Conservation (phyloP, 2,329 filamentous ascomycete genomes). For the Colletotrichum sp. region DNA sequence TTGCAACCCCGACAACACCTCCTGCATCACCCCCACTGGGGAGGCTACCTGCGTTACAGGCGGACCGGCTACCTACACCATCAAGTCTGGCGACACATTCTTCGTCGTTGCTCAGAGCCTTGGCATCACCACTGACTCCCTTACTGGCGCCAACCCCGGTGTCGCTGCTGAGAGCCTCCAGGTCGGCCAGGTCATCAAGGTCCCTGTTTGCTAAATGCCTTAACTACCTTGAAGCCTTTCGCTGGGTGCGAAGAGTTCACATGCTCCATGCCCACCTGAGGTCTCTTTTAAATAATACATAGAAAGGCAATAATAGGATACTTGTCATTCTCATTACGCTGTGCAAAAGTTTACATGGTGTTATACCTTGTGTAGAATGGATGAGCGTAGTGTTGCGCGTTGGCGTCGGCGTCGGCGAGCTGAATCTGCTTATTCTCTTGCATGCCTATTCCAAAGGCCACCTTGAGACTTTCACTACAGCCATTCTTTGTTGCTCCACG, state of each 20-base stretch:
- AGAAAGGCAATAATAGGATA: not conserved
- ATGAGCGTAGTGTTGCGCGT: not conserved
- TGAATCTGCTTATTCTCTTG: not conserved
- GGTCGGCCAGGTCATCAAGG: not conserved
- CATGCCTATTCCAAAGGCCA: not conserved
- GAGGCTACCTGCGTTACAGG: not conserved
- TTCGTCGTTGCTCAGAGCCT: slow-evolving; percentile 85
- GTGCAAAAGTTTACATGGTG: not conserved
- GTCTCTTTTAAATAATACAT: not conserved
- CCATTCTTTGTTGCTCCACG: not conserved
- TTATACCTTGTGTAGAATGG: not conserved
- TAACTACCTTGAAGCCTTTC: not conserved
- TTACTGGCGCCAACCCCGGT: not conserved
- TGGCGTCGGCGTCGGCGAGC: not conserved
- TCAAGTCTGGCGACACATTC: slow-evolving; percentile 80
- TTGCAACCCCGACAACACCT: slow-evolving; percentile 4
- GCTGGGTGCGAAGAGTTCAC: not conserved
- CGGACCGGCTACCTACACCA: slow-evolving; percentile 49
- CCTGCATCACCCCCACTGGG: not conserved
- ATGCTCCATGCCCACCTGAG: not conserved
- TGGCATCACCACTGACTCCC: slow-evolving; percentile 34
- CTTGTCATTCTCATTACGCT: not conserved
- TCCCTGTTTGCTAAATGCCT: not conserved
- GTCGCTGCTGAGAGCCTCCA: not conserved
- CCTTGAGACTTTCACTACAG: not conserved